Evolutionary conservation across 768 basidiomycete species (phyloP).

Genomic region (Collybia sordida): DNA sequence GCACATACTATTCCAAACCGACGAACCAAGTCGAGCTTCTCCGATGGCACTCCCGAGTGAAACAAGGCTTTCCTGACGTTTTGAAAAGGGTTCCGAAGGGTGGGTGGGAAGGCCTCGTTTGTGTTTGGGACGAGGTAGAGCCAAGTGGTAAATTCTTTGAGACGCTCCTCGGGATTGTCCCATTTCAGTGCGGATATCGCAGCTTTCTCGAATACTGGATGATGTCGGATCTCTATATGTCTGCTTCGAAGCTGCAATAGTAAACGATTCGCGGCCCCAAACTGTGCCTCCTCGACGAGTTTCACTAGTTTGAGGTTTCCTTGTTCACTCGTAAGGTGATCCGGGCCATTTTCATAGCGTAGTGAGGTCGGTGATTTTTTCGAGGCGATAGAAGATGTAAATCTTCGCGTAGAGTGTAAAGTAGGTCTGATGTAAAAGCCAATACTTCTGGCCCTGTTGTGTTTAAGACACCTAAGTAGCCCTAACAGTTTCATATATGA

Average conservation of each 20-base stretch:
- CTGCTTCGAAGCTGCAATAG: conserved; percentile 9
- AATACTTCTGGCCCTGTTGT: too few species aligned
- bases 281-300: conserved; percentile 11
- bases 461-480: too few species aligned
- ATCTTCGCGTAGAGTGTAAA: too few species aligned
- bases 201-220: conserved; percentile 16
- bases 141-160: conserved; percentile 13
- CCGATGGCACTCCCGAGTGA: conserved; percentile 12
- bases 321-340: not conserved
- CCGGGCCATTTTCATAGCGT: too few species aligned
- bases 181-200: conserved; percentile 14
- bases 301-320: conserved; percentile 10
- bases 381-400: too few species aligned
- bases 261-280: conserved; percentile 18
- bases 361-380: too few species aligned
- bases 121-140: conserved; percentile 17
- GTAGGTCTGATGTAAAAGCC: too few species aligned
- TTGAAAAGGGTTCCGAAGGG: conserved; percentile 2
- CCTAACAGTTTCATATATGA: too few species aligned
- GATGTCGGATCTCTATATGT: conserved; percentile 10
- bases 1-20: conserved; percentile 18
- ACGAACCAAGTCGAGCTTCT: conserved; percentile 10
- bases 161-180: conserved; percentile 3
- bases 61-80: conserved; percentile 14
- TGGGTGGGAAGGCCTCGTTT: not conserved